Base-by-base conservation (phyloP, 495 filamentous ascomycete species). In the Cryomyces minteri region DNA sequence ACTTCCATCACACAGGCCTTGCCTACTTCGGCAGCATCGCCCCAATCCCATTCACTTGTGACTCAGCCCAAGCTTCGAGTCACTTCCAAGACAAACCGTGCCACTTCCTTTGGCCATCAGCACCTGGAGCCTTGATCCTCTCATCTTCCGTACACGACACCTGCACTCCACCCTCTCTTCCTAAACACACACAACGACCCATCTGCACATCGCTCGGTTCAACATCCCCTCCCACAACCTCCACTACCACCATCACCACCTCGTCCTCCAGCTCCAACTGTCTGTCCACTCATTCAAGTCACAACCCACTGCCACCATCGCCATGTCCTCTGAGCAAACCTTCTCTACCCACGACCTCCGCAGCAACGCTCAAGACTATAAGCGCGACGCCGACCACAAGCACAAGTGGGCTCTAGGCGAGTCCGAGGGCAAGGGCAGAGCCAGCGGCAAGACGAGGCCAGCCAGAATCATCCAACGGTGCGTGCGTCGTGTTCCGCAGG, bases 381-480 rank as follows among this genome's bases (percentile, higher is more conserved):
- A 52, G 47, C 68, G 72, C 47, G 62, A 59, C 52, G 59, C 68
- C 51, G 61, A 71, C 50, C 67, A 67, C 46, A 70, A 71, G 58
- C 59, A 67, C 47, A 76, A 76, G 53, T 76, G 72, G 72, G 63
- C 63, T 5, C 56, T 65, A 41, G 72, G 72, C 33, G 60, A 59
- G n/a, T n/a, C n/a, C n/a, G n/a, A n/a, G n/a, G n/a, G n/a, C n/a
- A n/a, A n/a, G n/a, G n/a, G n/a, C n/a, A n/a, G n/a, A n/a, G n/a
- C n/a, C n/a, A n/a, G n/a, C n/a, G n/a, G n/a, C n/a, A n/a, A n/a
- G n/a, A n/a, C n/a, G n/a, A n/a, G n/a, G n/a, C n/a, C n/a, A n/a
- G n/a, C n/a, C n/a, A n/a, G n/a, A n/a, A n/a, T n/a, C n/a, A n/a
- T n/a, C n/a, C n/a, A n/a, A n/a, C n/a, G n/a, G n/a, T n/a, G n/a